Evolutionary conservation across 148 eudicot genomes (phyloP).

Genomic region (Fagopyrum esculentum): DNA sequence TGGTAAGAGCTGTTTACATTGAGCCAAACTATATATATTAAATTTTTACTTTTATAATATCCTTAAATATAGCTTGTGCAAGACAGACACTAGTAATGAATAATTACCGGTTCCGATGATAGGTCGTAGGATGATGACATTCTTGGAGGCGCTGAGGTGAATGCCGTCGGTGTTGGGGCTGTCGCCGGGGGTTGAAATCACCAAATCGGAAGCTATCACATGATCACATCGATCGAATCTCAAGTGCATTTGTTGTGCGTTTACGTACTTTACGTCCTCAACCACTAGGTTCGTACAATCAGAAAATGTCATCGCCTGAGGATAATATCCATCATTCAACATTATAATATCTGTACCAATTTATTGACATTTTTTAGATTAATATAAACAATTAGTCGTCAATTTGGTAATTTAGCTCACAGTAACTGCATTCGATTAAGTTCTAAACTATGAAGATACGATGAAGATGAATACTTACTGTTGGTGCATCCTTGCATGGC

Average conservation of each 20-base stretch:
- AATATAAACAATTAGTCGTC: no score
- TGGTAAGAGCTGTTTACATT: no score
- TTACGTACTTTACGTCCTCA: conserved; percentile 31
- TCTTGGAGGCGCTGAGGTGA: conserved; percentile 49
- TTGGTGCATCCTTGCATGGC: conserved; percentile 72
- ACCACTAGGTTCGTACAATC: conserved; percentile 51
- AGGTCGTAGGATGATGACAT: conserved; percentile 18
- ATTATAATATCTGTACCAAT: no score
- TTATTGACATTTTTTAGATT: no score
- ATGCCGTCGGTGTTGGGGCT: conserved; percentile 96
- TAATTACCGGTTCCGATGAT: no score
- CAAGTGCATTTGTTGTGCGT: conserved; percentile 85
- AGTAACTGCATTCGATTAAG: no score
- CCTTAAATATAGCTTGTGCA: no score
- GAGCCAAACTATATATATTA: no score
- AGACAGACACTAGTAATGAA: no score
- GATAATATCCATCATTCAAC: neutral
- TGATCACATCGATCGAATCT: conserved; percentile 35
- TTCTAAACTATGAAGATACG: neutral
- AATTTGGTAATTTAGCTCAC: no score
- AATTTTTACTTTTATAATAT: no score
- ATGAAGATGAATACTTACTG: conserved; percentile 36
- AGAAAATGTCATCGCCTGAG: conserved; percentile 60
- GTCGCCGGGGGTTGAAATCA: conserved; percentile 37
- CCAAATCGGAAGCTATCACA: conserved; percentile 53